Evolutionary conservation across 495 filamentous ascomycete genomes (phyloP), one percentile per base, ranked within the genome.

Genomic region (Platismatia glauca): DNA sequence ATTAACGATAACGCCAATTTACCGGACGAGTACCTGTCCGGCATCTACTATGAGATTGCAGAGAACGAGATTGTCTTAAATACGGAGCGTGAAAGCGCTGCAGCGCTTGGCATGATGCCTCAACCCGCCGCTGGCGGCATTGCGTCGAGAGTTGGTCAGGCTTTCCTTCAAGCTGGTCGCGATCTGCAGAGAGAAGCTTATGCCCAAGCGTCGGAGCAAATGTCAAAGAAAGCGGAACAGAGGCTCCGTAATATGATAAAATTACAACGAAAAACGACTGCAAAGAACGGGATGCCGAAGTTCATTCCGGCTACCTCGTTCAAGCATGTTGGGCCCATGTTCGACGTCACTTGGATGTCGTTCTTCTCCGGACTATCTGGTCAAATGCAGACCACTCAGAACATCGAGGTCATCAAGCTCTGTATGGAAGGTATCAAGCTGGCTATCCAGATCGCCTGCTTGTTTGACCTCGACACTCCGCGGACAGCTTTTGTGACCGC

Each of bases 331-430:
- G 94, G 94, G 0, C 91, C 94, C 4, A 99, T 99, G 93, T 99
- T 99, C 67, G 92, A 97, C 66, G 92, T 96, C 20, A 95, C 90
- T 0, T 99, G 94, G 94, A 99, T 97, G 93, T 94, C 93, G 24
- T 95, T 96, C 75, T 86, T 97, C 70, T 96, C 91, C 13, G 90
- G 90, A 0, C 80, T 97, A 33, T 96, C 94, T 5, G 91, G 89
- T 34, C 85, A 91, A 62, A 91, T 91, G 74, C 93, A 96, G 68
- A 90, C 93, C 70, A 89, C 89, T 0, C 88, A 95, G 59, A 94
- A 96, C 70, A 78, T 96, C 24, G 90, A 96, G 68, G 89, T 90
- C 24, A 91, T 97, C 70, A 87, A 84, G 69, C 75, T 95, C 7
- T 97, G 95, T 70, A 86, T 97, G 78, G 94, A 97, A 70, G 94